phyloP scores from a whole-genome alignment of 768 basidiomycete species.

The Russula sp. region DNA sequence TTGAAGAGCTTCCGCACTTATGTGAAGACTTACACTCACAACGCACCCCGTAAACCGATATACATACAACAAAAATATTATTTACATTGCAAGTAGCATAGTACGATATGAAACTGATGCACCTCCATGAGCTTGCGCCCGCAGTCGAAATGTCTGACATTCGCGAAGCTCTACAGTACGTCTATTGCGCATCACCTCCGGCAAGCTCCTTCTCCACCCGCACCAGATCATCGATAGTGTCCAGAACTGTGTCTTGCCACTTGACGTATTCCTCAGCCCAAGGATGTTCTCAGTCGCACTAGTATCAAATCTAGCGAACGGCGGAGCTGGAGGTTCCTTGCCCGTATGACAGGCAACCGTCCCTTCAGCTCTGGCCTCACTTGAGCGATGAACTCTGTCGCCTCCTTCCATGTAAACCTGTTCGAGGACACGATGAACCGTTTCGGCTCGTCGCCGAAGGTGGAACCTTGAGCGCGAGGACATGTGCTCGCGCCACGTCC shows the following conservation, averaged over 20 bases:
- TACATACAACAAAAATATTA: too few relatives aligned
- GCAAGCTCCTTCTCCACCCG: slow-evolving; percentile 16
- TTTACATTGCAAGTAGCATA: too few relatives aligned
- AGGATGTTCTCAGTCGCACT: slow-evolving; percentile 14
- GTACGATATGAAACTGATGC: slow-evolving; percentile 15
- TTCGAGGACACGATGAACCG: slow-evolving; percentile 34
- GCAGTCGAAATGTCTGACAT: neutral
- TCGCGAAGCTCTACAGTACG: neutral
- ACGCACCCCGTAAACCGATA: too few relatives aligned
- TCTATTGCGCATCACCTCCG: neutral
- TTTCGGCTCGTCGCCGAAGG: slow-evolving; percentile 3
- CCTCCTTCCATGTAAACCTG: slow-evolving; percentile 34
- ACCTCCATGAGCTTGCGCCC: slow-evolving; percentile 17
- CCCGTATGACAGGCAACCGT: slow-evolving; percentile 29
- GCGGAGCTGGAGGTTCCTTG: neutral
- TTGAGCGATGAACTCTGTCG: slow-evolving; percentile 30
- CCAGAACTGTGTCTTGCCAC: slow-evolving; percentile 26
- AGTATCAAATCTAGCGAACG: slow-evolving; percentile 6
- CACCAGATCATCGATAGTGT: slow-evolving; percentile 25
- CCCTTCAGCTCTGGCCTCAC: slow-evolving; percentile 33
- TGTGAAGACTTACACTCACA: too few relatives aligned
- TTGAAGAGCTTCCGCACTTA: too few relatives aligned
- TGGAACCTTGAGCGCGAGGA: slow-evolving; percentile 33
- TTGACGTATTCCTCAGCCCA: slow-evolving; percentile 19
- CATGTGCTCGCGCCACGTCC: slow-evolving; percentile 37